These are phyloP conservation scores for Delphinella strobiligena DNA, from an alignment of 2,329 filamentous ascomycete species.

Conservation along the genomic window DNA sequence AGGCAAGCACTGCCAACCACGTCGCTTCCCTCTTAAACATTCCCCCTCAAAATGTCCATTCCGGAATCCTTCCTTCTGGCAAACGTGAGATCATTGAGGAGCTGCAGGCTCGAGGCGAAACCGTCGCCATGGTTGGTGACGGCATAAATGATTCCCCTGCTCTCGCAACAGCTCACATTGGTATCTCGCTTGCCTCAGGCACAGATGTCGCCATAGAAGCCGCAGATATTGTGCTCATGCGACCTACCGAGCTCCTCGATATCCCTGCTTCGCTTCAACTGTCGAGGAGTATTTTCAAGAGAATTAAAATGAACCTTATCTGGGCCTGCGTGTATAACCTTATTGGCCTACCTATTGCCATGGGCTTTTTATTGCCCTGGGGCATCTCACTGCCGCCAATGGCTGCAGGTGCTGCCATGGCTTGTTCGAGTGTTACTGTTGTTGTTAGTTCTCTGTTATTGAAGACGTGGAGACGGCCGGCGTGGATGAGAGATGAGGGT, in stretches of 20 bases:
- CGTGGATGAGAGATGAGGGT: constrained; percentile 62
- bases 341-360: constrained; percentile 84
- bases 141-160: constrained; percentile 98
- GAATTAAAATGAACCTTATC: constrained; percentile 85
- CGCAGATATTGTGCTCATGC: constrained; percentile 92
- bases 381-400: constrained; percentile 83
- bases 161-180: constrained; percentile 80
- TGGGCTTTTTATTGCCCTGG: constrained; percentile 88
- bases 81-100: constrained; percentile 76
- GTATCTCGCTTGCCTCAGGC: constrained; percentile 82
- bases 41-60: constrained; percentile 59
- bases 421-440: constrained; percentile 77
- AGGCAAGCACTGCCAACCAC: constrained; percentile 67
- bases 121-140: constrained; percentile 94
- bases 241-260: constrained; percentile 77
- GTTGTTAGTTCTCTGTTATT: constrained; percentile 73
- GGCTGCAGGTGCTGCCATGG: constrained; percentile 92
- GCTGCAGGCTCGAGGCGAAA: constrained; percentile 61
- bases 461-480: constrained; percentile 73
- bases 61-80: constrained; percentile 80
- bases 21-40: constrained; percentile 80
- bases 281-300: constrained; percentile 70
- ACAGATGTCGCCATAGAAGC: constrained; percentile 98
- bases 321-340: constrained; percentile 94
- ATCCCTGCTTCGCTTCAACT: constrained; percentile 81